Percentiles rank a stretch among this genome's conserved stretches.
These are phyloP conservation scores for Coniochaeta sp. DNA, from an alignment of 2,329 filamentous ascomycete genomes.

Conservation along the genomic window DNA sequence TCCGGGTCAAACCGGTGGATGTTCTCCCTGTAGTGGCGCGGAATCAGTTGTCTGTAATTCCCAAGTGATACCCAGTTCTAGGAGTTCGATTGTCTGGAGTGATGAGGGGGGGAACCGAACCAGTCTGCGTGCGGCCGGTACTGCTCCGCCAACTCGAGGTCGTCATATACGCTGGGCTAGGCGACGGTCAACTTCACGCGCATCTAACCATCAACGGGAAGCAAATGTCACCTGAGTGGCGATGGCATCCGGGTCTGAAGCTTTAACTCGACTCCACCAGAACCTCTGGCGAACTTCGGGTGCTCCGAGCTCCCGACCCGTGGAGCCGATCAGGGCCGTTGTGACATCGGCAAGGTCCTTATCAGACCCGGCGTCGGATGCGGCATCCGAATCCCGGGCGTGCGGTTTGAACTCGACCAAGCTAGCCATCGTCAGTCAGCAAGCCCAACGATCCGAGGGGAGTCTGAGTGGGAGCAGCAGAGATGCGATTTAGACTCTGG, in stretches of 20 bases:
- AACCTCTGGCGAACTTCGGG: conserved; percentile 8
- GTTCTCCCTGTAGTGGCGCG: conserved; percentile 18
- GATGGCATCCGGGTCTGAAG: conserved; percentile 9
- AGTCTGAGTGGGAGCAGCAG: not conserved
- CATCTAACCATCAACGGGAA: not conserved
- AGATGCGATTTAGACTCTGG: not conserved
- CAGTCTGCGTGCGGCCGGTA: conserved; percentile 12
- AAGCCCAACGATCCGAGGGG: not conserved
- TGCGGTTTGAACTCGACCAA: conserved; percentile 3
- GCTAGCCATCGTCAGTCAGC: not conserved
- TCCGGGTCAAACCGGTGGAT: conserved; percentile 27
- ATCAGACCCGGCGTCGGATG: conserved; percentile 8
- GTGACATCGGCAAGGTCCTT: conserved; percentile 11
- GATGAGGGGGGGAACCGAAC: conserved; percentile 3
- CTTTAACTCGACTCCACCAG: conserved; percentile 6
- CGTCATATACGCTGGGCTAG: conserved; percentile 15
- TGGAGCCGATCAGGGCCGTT: conserved; percentile 6
- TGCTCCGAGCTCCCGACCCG: conserved; percentile 4
- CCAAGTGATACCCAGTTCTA: not conserved
- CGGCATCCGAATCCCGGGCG: conserved; percentile 5
- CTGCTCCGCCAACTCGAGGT: conserved; percentile 11
- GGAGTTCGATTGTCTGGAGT: not conserved
- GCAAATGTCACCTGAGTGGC: conserved; percentile 10
- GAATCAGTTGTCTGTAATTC: not conserved
- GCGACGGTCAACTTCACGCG: not conserved